phyloP scores from a whole-genome alignment of 139 green algal genomes.

The Chlorella sp. region DNA sequence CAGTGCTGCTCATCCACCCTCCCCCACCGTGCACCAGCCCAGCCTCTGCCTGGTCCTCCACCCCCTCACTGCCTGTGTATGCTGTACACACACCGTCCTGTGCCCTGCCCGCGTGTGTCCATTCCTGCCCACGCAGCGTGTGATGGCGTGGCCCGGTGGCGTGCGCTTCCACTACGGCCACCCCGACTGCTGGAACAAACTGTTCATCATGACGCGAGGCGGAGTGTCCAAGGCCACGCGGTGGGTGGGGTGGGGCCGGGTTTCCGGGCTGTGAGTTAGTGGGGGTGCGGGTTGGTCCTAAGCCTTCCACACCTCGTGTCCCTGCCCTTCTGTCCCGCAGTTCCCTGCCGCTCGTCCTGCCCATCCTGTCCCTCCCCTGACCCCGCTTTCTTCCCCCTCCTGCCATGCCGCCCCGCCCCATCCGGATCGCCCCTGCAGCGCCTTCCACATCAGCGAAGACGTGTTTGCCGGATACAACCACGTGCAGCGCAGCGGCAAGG shows the following conservation, averaged over 20 bases:
- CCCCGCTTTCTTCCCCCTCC: no score
- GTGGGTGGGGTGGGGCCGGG: not conserved
- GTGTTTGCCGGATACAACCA: constrained; percentile 84
- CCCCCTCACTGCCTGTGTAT: no score
- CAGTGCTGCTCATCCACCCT: no score
- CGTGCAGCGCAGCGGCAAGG: constrained; percentile 74
- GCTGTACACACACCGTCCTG: no score
- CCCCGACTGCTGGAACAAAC: constrained; percentile 92
- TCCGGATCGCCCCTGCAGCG: not conserved
- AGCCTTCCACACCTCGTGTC: no score
- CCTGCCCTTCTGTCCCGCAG: no score
- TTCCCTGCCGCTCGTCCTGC: not conserved
- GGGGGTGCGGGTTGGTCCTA: no score
- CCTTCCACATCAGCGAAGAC: constrained; percentile 72
- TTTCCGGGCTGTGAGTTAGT: no score
- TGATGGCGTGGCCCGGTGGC: constrained; percentile 73
- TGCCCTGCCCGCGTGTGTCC: not conserved
- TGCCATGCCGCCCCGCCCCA: not conserved
- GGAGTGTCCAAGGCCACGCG: constrained; percentile 71
- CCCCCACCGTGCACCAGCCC: no score
- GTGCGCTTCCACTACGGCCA: constrained; percentile 93
- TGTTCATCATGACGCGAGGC: constrained; percentile 82
- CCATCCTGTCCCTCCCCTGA: not conserved
- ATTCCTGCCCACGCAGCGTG: constrained; percentile 51
- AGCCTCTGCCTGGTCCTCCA: no score